These are phyloP conservation scores for Austroboletus novae-zelandiae DNA, from an alignment of 1,284 basidiomycete genomes.

Conservation along the genomic window DNA sequence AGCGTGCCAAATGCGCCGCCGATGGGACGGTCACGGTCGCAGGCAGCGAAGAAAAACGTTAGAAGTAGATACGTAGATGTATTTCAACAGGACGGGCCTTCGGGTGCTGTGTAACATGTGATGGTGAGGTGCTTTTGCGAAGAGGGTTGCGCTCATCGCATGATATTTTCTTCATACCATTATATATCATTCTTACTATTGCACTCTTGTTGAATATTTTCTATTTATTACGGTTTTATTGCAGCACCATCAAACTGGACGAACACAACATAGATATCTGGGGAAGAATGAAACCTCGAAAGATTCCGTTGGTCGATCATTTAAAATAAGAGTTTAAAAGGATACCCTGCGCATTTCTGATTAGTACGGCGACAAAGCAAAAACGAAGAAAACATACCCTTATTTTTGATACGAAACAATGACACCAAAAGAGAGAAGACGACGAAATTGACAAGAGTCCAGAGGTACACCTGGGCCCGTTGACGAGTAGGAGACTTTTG, in stretches of 20 bases:
- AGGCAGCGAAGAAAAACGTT: slow-evolving; percentile 68
- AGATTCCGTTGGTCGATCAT: background rate
- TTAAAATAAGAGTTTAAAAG: slow-evolving; percentile 73
- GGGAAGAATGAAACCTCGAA: background rate
- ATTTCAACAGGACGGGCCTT: slow-evolving; percentile 55
- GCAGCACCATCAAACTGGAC: slow-evolving; percentile 3
- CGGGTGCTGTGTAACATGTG: slow-evolving; percentile 13
- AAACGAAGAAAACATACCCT: slow-evolving; percentile 47
- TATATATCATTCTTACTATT: slow-evolving; percentile 15
- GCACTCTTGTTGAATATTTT: slow-evolving; percentile 25
- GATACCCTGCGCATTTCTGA: slow-evolving; percentile 53
- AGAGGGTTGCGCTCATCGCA: slow-evolving; percentile 2
- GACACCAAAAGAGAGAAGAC: slow-evolving; percentile 88
- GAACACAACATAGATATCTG: slow-evolving; percentile 4
- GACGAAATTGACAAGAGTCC: slow-evolving; percentile 80
- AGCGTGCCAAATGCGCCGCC: slow-evolving; percentile 42
- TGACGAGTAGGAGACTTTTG: slow-evolving; percentile 78
- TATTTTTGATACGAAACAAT: slow-evolving; percentile 91
- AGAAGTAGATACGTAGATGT: slow-evolving; percentile 85
- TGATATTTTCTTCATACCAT: slow-evolving; percentile 17
- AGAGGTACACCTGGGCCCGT: slow-evolving; percentile 85
- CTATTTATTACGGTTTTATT: slow-evolving; percentile 29
- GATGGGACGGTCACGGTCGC: slow-evolving; percentile 55
- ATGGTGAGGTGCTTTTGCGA: background rate
- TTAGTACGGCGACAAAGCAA: background rate